Conservation (phyloP, 208 protist genomes). For the Strigomonas oncopelti region DNA sequence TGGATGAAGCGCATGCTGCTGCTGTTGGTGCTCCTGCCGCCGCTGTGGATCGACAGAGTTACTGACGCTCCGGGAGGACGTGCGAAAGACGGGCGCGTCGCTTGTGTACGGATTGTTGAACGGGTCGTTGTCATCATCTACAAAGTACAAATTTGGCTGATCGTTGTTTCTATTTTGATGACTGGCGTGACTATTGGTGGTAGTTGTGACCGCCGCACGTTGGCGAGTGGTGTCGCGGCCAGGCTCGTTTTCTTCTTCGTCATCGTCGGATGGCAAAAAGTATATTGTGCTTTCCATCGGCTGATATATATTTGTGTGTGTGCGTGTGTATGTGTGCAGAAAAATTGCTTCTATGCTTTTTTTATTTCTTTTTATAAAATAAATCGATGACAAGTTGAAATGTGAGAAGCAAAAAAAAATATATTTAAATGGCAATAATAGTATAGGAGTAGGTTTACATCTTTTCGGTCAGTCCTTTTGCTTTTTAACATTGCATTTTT, state of each 20-base stretch:
- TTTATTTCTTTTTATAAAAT: not conserved
- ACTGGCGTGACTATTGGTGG: not conserved
- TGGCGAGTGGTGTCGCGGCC: too few relatives aligned
- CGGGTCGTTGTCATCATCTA: too few relatives aligned
- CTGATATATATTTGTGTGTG: conserved; percentile 1
- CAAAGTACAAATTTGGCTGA: too few relatives aligned
- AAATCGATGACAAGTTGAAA: not conserved
- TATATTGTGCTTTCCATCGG: not conserved
- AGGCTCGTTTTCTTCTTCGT: too few relatives aligned
- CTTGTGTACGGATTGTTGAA: too few relatives aligned
- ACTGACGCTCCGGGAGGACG: too few relatives aligned
- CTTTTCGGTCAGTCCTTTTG: not conserved
- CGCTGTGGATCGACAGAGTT: too few relatives aligned
- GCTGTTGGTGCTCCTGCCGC: too few relatives aligned
- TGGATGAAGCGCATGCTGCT: too few relatives aligned
- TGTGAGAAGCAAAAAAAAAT: conserved; percentile 38
- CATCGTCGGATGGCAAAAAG: not conserved
- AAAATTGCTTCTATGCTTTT: not conserved
- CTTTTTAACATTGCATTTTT: conserved; percentile 3
- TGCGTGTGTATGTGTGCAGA: not conserved
- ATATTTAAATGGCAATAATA: too few relatives aligned
- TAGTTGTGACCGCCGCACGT: not conserved
- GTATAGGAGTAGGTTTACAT: not conserved
- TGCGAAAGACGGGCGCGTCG: too few relatives aligned
- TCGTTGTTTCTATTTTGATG: too few relatives aligned